phyloP scores from a whole-genome alignment of 140 eudicot species.

The Stevia rebaudiana region DNA sequence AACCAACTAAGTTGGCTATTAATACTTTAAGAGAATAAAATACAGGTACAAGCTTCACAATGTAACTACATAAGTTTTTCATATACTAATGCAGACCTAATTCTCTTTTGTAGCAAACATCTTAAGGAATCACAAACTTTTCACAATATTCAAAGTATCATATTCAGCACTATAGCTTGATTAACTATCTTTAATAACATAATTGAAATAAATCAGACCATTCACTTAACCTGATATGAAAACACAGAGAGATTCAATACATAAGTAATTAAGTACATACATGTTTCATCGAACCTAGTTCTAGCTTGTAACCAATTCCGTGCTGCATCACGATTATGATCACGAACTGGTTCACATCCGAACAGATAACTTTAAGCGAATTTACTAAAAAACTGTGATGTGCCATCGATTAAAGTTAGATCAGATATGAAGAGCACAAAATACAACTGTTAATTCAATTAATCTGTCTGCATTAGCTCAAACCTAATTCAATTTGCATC shows the following conservation, averaged over 20 bases:
- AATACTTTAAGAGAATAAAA: constrained; percentile 2
- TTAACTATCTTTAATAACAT: constrained; percentile 2
- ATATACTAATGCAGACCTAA: neutral
- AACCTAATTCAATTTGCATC: constrained; percentile 19
- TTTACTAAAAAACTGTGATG: neutral
- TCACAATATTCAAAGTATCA: neutral
- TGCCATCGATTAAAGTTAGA: neutral
- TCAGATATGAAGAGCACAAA: neutral
- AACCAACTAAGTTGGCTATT: constrained; percentile 4
- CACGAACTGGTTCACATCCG: constrained; percentile 1
- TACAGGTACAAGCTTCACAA: constrained; percentile 9
- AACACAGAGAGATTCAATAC: constrained; percentile 3
- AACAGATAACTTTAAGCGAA: neutral
- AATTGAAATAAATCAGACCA: constrained; percentile 1
- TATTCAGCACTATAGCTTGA: neutral
- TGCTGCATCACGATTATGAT: neutral
- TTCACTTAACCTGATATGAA: neutral
- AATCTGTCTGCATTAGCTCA: constrained; percentile 2
- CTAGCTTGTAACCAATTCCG: neutral
- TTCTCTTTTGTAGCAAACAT: constrained; percentile 7
- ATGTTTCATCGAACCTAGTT: neutral
- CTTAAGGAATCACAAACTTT: neutral
- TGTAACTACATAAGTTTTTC: constrained; percentile 2
- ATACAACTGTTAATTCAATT: neutral
- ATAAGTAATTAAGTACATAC: neutral